These are phyloP conservation scores for Larix kaempferi DNA, from an alignment of 75 land plant genomes.

Conservation along the genomic window DNA sequence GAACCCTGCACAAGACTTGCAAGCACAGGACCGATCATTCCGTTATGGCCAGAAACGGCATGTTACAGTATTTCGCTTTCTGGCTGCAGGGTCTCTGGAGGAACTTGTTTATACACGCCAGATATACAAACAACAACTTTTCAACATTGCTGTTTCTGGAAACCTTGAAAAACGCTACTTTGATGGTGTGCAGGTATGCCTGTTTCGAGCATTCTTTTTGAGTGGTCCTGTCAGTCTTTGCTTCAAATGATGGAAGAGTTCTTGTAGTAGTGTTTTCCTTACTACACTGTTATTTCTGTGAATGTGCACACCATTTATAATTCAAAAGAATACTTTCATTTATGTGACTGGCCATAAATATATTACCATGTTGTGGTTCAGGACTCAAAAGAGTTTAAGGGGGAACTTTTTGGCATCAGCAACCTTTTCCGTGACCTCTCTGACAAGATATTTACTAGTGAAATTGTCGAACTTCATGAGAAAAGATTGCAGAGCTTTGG, in stretches of 20 bases:
- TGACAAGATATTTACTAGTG: slow-evolving; percentile 85
- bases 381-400: slow-evolving; percentile 90
- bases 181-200: slow-evolving; percentile 92
- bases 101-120: slow-evolving; percentile 93
- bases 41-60: slow-evolving; percentile 93
- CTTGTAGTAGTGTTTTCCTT: background rate
- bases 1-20: slow-evolving; percentile 94
- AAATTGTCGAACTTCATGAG: slow-evolving; percentile 81
- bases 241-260: background rate
- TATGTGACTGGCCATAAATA: background rate
- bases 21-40: slow-evolving; percentile 95
- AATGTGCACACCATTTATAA: background rate
- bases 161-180: slow-evolving; percentile 92
- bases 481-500: slow-evolving; percentile 13
- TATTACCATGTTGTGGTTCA: slow-evolving; percentile 20
- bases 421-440: slow-evolving; percentile 88
- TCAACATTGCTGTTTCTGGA: slow-evolving; percentile 94
- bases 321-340: background rate
- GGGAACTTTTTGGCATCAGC: slow-evolving; percentile 93
- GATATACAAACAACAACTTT: slow-evolving; percentile 91
- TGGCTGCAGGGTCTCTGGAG: slow-evolving; percentile 94
- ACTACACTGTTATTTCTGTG: background rate
- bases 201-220: background rate
- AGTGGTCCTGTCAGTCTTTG: background rate
- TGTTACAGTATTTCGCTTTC: slow-evolving; percentile 85